phyloP scores from a whole-genome alignment of 371 early-diverging fungal genomes.

The Mortierella sp. region DNA sequence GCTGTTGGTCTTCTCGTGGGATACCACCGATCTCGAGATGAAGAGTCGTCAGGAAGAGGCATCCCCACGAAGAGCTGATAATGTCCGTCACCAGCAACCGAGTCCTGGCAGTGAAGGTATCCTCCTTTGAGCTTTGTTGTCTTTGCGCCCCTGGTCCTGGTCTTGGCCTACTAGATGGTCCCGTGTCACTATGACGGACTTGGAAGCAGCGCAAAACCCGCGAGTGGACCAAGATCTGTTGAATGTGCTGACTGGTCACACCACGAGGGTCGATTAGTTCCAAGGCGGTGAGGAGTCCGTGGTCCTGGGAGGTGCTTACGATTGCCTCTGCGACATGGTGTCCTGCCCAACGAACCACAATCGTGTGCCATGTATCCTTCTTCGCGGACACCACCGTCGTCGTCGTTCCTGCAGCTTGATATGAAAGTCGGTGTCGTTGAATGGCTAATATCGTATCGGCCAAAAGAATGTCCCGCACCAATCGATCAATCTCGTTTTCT shows the following conservation, averaged over 20 bases:
- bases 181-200: neutral
- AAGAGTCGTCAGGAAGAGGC: neutral
- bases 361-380: neutral
- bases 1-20: neutral
- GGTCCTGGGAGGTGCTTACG: neutral
- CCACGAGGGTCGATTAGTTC: neutral
- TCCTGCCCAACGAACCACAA: neutral
- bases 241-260: neutral
- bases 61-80: neutral
- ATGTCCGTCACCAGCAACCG: neutral
- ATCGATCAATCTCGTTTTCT: neutral
- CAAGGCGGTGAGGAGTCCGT: neutral
- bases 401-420: neutral
- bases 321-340: neutral
- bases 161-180: neutral
- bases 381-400: neutral
- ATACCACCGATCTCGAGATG: conserved; percentile 1
- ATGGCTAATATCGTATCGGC: neutral
- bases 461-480: neutral
- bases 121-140: too few relatives aligned
- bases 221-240: neutral
- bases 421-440: neutral
- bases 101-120: too few relatives aligned
- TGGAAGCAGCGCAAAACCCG: neutral
- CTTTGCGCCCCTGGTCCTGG: too few relatives aligned